Evolutionary conservation across 2,329 filamentous ascomycete genomes (phyloP), one percentile per base, ranked within the genome.

Genomic region (Escovopsis sp.): DNA sequence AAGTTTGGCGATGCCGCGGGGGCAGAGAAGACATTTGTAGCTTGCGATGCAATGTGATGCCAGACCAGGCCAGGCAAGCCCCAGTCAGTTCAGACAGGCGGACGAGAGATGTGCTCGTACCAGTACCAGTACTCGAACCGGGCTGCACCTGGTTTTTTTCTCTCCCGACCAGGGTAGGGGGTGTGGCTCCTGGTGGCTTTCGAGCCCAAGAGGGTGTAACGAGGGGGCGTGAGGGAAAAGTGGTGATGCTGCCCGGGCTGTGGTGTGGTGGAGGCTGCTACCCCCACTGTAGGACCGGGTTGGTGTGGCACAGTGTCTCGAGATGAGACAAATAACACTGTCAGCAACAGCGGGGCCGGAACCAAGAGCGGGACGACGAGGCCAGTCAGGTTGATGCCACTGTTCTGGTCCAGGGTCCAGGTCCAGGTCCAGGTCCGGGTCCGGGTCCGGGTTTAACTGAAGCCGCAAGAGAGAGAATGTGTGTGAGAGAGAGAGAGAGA

Each of bases 11-110:
- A 57, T 70, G 63, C 64, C 72, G 71, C 71, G 74, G 75, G 74
- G 75, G 67, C 67, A 71, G 68, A 64, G 69, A 71, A 68, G 75
- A 74, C 76, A 80, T 81, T 79, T 76, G 57, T 59, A 59, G 51
- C 50, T 50, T 56, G 48, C 52, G 55, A 36, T 36, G 34, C 34
- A 14, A 36, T 36, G 34, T 24, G 34, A 57, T 57, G 50, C 55
- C 56, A 32, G 40, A 44, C 40, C 37, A 46, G 35, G 40, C 27
- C 11, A 29, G 27, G 27, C 27, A 29, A 29, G 27, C 27, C 27
- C 27, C 7, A 8, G 27, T 11, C 27, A 29, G 27, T 29, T 29
- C 27, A 29, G 27, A 29, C 27, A 20, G 8, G 15, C 25, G 15
- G 15, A 14, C 15, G 13, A 13, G 15, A 25, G 13, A 37, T 4